These are phyloP conservation scores for Xylaria acuta DNA, from an alignment of 495 filamentous ascomycete genomes.

Conservation along the genomic window DNA sequence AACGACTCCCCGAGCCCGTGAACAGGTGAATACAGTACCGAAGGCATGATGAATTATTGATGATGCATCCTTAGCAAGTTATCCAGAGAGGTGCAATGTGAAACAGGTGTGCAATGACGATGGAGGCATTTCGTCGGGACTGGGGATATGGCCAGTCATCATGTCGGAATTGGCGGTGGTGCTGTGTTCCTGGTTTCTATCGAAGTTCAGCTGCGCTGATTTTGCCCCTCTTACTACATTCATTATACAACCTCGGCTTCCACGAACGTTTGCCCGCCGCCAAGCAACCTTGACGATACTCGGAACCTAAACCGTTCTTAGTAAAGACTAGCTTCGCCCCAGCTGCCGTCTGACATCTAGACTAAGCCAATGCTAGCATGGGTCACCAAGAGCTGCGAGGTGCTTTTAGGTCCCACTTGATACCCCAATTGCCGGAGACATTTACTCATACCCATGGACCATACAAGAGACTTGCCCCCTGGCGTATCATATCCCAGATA, in stretches of 20 bases:
- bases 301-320: constrained; percentile 10
- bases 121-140: background rate
- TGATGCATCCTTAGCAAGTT: background rate
- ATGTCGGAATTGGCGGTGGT: background rate
- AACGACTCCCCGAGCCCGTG: background rate
- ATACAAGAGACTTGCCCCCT: background rate
- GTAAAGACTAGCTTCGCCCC: background rate
- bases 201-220: background rate
- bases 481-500: background rate
- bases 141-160: background rate
- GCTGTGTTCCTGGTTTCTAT: background rate
- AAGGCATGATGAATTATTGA: constrained; percentile 12
- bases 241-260: constrained; percentile 1
- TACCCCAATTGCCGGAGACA: constrained; percentile 3
- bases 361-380: constrained; percentile 1
- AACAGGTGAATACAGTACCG: constrained; percentile 17
- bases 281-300: background rate
- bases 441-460: background rate
- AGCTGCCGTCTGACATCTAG: background rate
- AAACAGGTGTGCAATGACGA: background rate
- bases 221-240: background rate
- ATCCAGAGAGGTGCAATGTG: background rate
- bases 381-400: background rate
- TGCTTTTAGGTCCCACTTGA: constrained; percentile 7
- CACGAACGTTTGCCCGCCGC: constrained; percentile 4